phyloP scores from a whole-genome alignment of 2,329 filamentous ascomycete species.

The Diaporthe nobilis region DNA sequence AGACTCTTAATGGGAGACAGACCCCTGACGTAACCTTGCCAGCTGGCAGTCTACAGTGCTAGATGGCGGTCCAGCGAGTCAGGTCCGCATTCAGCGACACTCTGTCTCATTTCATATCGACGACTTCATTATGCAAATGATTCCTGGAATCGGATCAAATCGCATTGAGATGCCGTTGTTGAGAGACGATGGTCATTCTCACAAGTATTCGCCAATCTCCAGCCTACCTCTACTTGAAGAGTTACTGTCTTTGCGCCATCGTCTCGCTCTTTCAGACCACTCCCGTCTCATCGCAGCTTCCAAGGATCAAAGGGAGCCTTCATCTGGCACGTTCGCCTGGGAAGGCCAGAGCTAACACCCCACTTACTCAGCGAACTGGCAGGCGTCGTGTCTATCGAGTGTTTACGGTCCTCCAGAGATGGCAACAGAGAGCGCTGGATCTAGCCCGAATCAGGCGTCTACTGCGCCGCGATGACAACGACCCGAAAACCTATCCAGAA shows the following conservation, averaged over 20 bases:
- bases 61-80: background rate
- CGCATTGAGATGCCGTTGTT: background rate
- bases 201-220: background rate
- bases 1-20: background rate
- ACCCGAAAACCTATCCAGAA: background rate
- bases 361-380: background rate
- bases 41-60: background rate
- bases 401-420: background rate
- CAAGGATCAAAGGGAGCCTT: background rate
- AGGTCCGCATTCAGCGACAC: background rate
- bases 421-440: background rate
- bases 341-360: background rate
- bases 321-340: background rate
- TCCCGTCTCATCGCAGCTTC: background rate
- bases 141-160: fast-evolving
- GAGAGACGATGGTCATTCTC: background rate
- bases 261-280: background rate
- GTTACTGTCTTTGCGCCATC: background rate
- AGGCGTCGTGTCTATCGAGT: background rate
- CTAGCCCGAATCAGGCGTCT: background rate
- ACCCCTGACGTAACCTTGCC: background rate
- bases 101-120: background rate
- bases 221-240: background rate
- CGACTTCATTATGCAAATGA: background rate
- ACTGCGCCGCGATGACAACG: background rate